Conservation (phyloP, 169 alveolate species). For the Plasmodium gonderi region DNA sequence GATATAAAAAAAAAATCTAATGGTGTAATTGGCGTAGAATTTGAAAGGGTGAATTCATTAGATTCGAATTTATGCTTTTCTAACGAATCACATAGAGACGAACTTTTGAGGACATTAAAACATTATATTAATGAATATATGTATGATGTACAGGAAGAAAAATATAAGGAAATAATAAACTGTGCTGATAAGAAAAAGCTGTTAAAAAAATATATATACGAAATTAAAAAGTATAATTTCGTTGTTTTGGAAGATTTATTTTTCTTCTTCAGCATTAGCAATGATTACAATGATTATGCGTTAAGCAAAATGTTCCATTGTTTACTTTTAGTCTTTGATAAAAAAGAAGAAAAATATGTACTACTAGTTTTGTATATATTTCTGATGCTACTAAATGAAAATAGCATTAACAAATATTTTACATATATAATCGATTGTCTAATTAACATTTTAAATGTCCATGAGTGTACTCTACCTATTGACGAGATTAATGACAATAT, state of each 20-base stretch:
- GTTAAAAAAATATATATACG: conserved; percentile 45
- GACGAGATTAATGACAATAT: conserved; percentile 17
- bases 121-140: conserved; percentile 34
- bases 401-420: conserved; percentile 16
- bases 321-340: conserved; percentile 18
- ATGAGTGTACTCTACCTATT: conserved; percentile 18
- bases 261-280: conserved; percentile 3
- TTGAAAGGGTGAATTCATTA: not conserved
- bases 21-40: not conserved
- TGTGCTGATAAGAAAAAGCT: conserved; percentile 28
- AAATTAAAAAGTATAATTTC: conserved; percentile 31
- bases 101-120: not conserved
- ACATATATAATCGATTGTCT: conserved; percentile 18
- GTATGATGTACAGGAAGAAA: conserved; percentile 16
- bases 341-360: conserved; percentile 34
- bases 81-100: conserved; percentile 1
- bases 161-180: conserved; percentile 11
- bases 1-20: not conserved
- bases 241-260: conserved; percentile 26
- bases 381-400: conserved; percentile 12
- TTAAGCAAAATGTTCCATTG: conserved; percentile 34
- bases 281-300: conserved; percentile 37
- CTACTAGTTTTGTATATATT: conserved; percentile 17
- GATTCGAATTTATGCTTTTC: not conserved
- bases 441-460: conserved; percentile 17